Evolutionary conservation across 2,329 filamentous ascomycete genomes (phyloP), one percentile per base, ranked within the genome.

Genomic region (Fusarium napiforme): DNA sequence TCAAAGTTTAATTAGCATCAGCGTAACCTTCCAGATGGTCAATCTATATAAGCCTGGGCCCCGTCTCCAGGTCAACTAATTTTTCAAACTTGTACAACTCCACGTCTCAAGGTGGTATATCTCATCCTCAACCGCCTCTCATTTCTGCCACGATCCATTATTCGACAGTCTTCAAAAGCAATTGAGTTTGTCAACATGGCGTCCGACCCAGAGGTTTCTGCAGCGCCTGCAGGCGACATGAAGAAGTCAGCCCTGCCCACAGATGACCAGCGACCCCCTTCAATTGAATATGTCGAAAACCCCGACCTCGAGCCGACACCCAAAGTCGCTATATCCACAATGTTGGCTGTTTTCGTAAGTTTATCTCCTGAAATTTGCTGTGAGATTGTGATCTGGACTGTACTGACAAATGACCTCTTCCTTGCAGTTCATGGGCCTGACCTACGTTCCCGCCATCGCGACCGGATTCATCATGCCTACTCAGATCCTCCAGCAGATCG

Each of bases 401-500:
- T 21, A n/a, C 59, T 64, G 16, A 65, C 59, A 40, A 3, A 3
- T 47, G 9, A 4, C 2, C 5, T 15, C 26, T 12, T 55, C 34
- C 21, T 15, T 32, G 15, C 4, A 66, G 63, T 66, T 66, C 18
- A 66, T 66, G 63, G 63, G 63, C 21, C 2, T 66, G 18, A 66
- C 60, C 4, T 66, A 66, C 23, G n/a, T 66, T 4, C 63, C 63
- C 18, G 63, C 63, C 9, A 66, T 66, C 42, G 63, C 63, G 9
- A 66, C 63, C 7, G 63, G 40, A 4, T 66, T 66, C 2, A 43
- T 66, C 15, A 66, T 66, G 63, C 63, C 63, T 2, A 66, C 63
- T 10, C 60, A 66, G 26, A 66, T 66, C 15, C 21, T 66, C 8
- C 63, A 66, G 30, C 63, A 66, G n/a, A 66, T 66, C 2, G 63